Percentiles rank a stretch among this genome's conserved stretches.
These are phyloP conservation scores for Favolaschia claudopus DNA, from an alignment of 768 basidiomycete species.

Conservation along the genomic window DNA sequence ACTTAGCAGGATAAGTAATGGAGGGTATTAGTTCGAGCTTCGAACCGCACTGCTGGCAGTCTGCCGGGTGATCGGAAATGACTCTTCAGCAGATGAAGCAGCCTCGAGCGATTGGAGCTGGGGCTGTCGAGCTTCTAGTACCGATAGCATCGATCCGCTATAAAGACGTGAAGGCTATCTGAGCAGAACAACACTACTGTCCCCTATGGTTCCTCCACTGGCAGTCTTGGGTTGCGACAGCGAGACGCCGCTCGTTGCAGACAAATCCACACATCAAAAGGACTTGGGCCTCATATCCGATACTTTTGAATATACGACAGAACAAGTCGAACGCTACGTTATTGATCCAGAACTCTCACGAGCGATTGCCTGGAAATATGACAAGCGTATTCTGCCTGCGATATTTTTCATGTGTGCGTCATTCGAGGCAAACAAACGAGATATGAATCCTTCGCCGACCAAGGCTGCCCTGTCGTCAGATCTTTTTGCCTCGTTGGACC, in stretches of 20 bases:
- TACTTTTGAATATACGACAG: background rate
- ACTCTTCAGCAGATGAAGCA: too few relatives aligned
- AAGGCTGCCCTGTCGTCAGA: background rate
- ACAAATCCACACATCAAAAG: background rate
- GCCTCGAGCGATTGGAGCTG: too few relatives aligned
- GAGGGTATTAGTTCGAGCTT: too few relatives aligned
- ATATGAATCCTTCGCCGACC: background rate
- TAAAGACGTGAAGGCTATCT: too few relatives aligned
- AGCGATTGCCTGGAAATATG: background rate
- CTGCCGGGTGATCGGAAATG: too few relatives aligned
- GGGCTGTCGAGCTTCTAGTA: too few relatives aligned
- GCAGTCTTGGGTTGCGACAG: background rate
- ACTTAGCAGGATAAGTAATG: too few relatives aligned
- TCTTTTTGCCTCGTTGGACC: background rate
- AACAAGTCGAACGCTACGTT: background rate
- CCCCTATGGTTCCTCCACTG: background rate
- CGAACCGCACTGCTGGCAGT: too few relatives aligned
- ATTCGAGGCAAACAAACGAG: too few relatives aligned
- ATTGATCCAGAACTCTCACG: background rate
- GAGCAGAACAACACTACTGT: background rate
- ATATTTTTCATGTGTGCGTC: constrained; percentile 5
- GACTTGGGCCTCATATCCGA: background rate
- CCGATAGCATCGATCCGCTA: too few relatives aligned
- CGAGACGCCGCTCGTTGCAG: background rate
- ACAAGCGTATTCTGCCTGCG: background rate